Evolutionary conservation across 805 yeast species (phyloP).

Genomic region (Metschnikowia anglica): DNA sequence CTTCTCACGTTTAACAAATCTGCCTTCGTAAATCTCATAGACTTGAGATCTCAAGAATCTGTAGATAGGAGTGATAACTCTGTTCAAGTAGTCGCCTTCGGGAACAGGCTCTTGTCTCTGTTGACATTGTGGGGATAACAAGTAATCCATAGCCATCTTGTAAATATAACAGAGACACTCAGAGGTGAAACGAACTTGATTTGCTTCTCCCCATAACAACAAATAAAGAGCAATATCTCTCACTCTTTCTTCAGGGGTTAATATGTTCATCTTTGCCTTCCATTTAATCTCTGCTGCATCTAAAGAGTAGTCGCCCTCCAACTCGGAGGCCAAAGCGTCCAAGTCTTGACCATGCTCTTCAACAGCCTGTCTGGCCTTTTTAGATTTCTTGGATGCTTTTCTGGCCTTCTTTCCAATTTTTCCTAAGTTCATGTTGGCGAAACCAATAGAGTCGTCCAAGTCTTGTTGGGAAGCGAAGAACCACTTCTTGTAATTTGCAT

Average conservation of each 20-base stretch:
- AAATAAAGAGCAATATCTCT: conserved; percentile 75
- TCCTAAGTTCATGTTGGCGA: conserved; percentile 76
- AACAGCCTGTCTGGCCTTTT: conserved; percentile 68
- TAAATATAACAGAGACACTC: conserved; percentile 85
- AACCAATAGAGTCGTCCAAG: conserved; percentile 80
- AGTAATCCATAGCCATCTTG: conserved; percentile 91
- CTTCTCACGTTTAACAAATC: conserved; percentile 79
- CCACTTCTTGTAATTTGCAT: conserved; percentile 85
- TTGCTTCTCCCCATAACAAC: conserved; percentile 87
- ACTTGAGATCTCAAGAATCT: conserved; percentile 77
- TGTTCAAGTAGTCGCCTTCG: conserved; percentile 87
- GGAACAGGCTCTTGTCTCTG: conserved; percentile 81
- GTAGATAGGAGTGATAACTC: conserved; percentile 90
- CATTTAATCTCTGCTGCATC: conserved; percentile 85
- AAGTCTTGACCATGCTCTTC: conserved; percentile 63
- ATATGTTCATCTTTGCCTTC: conserved; percentile 75
- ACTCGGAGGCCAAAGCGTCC: conserved; percentile 61
- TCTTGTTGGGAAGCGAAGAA: conserved; percentile 86
- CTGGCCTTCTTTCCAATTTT: conserved; percentile 76
- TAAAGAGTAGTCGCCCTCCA: conserved; percentile 80
- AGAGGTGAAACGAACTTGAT: conserved; percentile 89
- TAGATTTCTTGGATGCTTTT: conserved; percentile 77
- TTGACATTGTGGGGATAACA: conserved; percentile 86
- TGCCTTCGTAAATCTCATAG: conserved; percentile 76
- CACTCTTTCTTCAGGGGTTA: conserved; percentile 75